These are phyloP conservation scores for Poteriospumella lacustris DNA, from an alignment of 108 stramenopile species.

Conservation along the genomic window DNA sequence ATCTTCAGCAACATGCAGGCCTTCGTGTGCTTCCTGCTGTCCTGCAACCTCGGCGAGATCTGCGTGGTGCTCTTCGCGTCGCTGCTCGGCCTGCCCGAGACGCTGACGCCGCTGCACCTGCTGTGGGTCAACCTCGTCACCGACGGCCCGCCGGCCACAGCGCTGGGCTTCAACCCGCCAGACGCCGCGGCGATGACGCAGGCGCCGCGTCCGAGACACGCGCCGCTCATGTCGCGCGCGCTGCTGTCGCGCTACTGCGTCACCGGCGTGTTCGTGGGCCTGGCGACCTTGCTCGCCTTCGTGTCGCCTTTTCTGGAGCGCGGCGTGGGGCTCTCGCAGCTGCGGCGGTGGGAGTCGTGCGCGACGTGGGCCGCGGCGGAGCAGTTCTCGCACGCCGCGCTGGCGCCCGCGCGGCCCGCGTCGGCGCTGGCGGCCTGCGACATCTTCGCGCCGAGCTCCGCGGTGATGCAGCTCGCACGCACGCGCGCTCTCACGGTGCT, in stretches of 20 bases:
- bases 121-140: slow-evolving; percentile 98
- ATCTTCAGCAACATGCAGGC: slow-evolving; percentile 97
- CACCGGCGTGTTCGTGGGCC: slow-evolving; percentile 88
- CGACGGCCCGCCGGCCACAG: slow-evolving; percentile 95
- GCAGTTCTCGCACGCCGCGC: slow-evolving; percentile 22
- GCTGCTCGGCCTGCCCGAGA: slow-evolving; percentile 83
- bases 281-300: slow-evolving; percentile 87
- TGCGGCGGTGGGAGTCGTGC: slow-evolving; percentile 53
- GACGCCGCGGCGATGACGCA: slow-evolving; percentile 77
- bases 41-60: slow-evolving; percentile 96
- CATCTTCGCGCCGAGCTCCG: slow-evolving; percentile 56
- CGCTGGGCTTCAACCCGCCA: slow-evolving; percentile 94
- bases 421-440: slow-evolving; percentile 64
- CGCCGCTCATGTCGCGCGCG: slow-evolving; percentile 91
- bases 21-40: slow-evolving; percentile 95
- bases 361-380: slow-evolving; percentile 43
- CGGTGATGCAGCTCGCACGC: slow-evolving; percentile 63
- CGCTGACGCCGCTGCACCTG: slow-evolving; percentile 93
- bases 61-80: slow-evolving; percentile 73
- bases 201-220: slow-evolving; percentile 78
- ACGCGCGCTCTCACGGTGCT: slow-evolving; percentile 82
- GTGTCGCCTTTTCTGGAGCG: slow-evolving; percentile 76
- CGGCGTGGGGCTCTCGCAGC: slow-evolving; percentile 47
- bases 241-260: slow-evolving; percentile 82
- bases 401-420: slow-evolving; percentile 41